Evolutionary conservation across 2,329 filamentous ascomycete species (phyloP).

Genomic region (Fusarium sterilihyphosum): DNA sequence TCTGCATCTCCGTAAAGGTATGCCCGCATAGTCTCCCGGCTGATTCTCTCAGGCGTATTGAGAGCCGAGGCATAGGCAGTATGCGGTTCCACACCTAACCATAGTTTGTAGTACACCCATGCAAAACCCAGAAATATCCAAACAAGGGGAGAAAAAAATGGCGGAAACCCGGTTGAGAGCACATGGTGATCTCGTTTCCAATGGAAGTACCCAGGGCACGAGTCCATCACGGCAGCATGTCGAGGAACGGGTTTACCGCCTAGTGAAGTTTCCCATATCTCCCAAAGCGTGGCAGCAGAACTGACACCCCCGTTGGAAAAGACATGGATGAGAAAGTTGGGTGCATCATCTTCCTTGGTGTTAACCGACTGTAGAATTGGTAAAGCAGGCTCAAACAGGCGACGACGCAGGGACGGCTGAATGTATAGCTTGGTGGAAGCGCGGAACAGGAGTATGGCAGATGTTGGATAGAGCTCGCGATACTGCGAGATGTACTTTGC

Average conservation of each 20-base stretch:
- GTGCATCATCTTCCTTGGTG: constrained; percentile 35
- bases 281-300: constrained; percentile 50
- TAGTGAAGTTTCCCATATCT: constrained; percentile 30
- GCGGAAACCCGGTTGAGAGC: constrained; percentile 49
- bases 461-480: constrained; percentile 55
- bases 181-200: constrained; percentile 53
- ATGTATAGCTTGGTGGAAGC: constrained; percentile 52
- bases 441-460: constrained; percentile 59
- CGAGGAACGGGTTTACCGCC: constrained; percentile 48
- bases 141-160: constrained; percentile 48
- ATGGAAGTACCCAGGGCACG: constrained; percentile 58
- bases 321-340: constrained; percentile 56
- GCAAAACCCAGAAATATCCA: constrained; percentile 47
- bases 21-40: constrained; percentile 55
- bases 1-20: constrained; percentile 65
- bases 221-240: constrained; percentile 59
- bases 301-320: constrained; percentile 65
- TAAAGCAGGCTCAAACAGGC: constrained; percentile 52
- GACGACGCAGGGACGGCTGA: constrained; percentile 45
- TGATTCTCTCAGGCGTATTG: constrained; percentile 48
- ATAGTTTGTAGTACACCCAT: constrained; percentile 46
- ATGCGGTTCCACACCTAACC: constrained; percentile 45
- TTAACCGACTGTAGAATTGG: constrained; percentile 48
- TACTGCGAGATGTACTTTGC: constrained; percentile 61
- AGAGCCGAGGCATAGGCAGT: constrained; percentile 50